Conservation (phyloP, 768 basidiomycete species). For the Lentinula sp. region DNA sequence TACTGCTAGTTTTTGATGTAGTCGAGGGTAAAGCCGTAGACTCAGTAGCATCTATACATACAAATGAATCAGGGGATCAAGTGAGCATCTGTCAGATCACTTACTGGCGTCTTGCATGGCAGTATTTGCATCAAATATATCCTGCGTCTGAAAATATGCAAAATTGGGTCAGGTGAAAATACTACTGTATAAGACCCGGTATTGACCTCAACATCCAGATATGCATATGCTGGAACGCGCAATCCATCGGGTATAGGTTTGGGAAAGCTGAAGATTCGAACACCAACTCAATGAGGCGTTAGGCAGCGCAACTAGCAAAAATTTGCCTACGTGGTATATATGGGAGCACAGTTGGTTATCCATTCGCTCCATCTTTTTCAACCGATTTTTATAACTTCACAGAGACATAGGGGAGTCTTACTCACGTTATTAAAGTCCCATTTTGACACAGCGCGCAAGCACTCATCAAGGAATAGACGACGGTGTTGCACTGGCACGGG, state of each 20-base stretch:
- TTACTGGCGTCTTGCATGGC: slow-evolving; percentile 31
- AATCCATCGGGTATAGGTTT: slow-evolving; percentile 40
- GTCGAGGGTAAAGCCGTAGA: slow-evolving; percentile 31
- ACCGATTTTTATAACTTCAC: slow-evolving; percentile 7
- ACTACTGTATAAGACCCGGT: neutral
- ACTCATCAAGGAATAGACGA: slow-evolving; percentile 48
- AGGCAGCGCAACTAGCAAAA: slow-evolving; percentile 8
- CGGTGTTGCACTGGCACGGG: slow-evolving; percentile 49
- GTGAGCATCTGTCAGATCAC: neutral
- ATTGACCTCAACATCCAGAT: slow-evolving; percentile 41
- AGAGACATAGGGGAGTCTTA: neutral
- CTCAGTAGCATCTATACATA: slow-evolving; percentile 30
- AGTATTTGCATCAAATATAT: slow-evolving; percentile 32
- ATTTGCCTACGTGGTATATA: slow-evolving; percentile 21
- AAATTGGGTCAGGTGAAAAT: neutral
- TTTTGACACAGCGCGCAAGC: slow-evolving; percentile 57
- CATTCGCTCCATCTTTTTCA: slow-evolving; percentile 47
- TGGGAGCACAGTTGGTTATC: slow-evolving; percentile 38
- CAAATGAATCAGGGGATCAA: neutral
- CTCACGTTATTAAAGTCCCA: slow-evolving; percentile 29
- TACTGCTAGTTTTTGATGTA: slow-evolving; percentile 8
- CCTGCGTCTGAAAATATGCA: slow-evolving; percentile 18
- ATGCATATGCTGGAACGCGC: slow-evolving; percentile 59
- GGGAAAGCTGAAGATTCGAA: slow-evolving; percentile 31
- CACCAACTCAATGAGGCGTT: neutral